Percentiles rank a stretch among this genome's conserved stretches.
Conservation (phyloP, 2,329 filamentous ascomycete genomes). For the Botrytis sinoallii region DNA sequence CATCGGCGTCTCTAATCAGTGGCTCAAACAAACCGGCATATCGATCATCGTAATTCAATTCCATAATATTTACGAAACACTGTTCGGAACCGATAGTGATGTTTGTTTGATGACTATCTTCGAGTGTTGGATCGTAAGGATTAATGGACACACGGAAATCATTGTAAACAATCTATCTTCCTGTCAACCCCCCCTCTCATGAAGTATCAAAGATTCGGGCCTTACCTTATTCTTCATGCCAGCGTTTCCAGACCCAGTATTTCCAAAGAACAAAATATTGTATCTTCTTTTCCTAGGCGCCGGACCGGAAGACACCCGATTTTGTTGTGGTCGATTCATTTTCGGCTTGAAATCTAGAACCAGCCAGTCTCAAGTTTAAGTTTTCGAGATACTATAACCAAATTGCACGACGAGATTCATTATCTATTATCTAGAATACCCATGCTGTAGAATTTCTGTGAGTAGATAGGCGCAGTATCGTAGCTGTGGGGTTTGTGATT, state of each 20-base stretch:
- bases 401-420: background rate
- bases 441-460: background rate
- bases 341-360: background rate
- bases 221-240: slow-evolving; percentile 3
- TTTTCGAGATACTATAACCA: background rate
- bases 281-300: background rate
- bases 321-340: background rate
- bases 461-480: background rate
- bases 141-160: background rate
- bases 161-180: background rate
- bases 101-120: background rate
- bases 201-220: background rate
- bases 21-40: rapidly evolving
- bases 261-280: background rate
- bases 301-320: background rate
- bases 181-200: background rate
- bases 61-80: background rate
- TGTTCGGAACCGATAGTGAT: background rate
- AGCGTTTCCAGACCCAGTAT: background rate
- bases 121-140: background rate
- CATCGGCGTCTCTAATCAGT: background rate
- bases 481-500: background rate
- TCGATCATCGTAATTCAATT: background rate
- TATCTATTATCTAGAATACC: background rate
- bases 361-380: background rate